Evolutionary conservation across 352 stramenopile species (phyloP).

Genomic region (Pythium sukuiense): DNA sequence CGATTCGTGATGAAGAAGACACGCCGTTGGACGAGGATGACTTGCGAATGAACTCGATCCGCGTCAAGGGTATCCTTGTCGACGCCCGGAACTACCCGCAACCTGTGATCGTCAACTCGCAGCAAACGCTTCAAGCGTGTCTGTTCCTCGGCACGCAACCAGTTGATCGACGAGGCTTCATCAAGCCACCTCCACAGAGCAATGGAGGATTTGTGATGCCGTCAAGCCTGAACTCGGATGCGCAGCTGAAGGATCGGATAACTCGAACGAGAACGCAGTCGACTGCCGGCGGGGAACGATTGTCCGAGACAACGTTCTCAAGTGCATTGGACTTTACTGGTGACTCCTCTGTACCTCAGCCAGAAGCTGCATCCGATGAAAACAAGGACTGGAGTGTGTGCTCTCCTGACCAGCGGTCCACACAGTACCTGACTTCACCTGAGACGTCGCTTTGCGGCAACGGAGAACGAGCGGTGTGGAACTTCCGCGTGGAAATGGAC

Average conservation of each 20-base stretch:
- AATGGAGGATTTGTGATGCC: conserved; percentile 84
- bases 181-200: conserved; percentile 82
- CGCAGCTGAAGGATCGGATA: conserved; percentile 57
- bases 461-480: conserved; percentile 85
- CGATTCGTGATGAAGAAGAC: conserved; percentile 74
- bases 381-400: conserved; percentile 91
- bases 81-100: conserved; percentile 87
- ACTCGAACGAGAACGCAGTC: conserved; percentile 48
- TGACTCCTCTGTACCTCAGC: conserved; percentile 58
- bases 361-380: conserved; percentile 71
- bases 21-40: conserved; percentile 68
- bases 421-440: conserved; percentile 61
- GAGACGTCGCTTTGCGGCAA: conserved; percentile 79
- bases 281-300: conserved; percentile 53
- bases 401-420: conserved; percentile 75
- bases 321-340: conserved; percentile 46
- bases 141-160: conserved; percentile 85
- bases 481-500: conserved; percentile 89
- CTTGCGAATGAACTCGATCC: conserved; percentile 85
- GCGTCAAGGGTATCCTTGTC: conserved; percentile 86
- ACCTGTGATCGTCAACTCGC: conserved; percentile 84
- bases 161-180: conserved; percentile 83
- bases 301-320: conserved; percentile 60
- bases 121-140: conserved; percentile 86
- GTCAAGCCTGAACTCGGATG: conserved; percentile 49